Evolutionary conservation across 2,329 filamentous ascomycete genomes (phyloP).

Genomic region (Aspergillus brunneoviolaceus): DNA sequence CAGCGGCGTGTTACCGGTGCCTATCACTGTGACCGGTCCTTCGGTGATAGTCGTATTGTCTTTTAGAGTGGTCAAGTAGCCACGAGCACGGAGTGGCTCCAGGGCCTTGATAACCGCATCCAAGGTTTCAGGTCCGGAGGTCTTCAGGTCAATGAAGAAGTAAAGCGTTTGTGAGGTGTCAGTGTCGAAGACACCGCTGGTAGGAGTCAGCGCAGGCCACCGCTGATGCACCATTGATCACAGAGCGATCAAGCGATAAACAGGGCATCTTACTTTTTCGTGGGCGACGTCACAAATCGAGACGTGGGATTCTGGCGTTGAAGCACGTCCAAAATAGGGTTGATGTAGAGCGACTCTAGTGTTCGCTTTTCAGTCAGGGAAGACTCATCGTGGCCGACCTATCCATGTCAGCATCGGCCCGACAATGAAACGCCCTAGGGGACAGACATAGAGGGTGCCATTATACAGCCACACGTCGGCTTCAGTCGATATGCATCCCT

Average conservation of each 20-base stretch:
- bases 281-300: constrained; percentile 48
- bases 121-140: constrained; percentile 56
- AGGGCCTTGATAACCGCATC: constrained; percentile 57
- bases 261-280: constrained; percentile 46
- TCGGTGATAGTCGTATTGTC: constrained; percentile 45
- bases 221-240: not conserved
- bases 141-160: constrained; percentile 65
- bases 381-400: constrained; percentile 57
- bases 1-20: constrained; percentile 58
- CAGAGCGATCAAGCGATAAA: not conserved
- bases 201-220: not conserved
- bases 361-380: constrained; percentile 56
- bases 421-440: not conserved
- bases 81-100: constrained; percentile 54
- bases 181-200: constrained; percentile 60
- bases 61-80: constrained; percentile 56
- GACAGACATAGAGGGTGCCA: constrained; percentile 53
- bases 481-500: constrained; percentile 59
- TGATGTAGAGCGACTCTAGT: constrained; percentile 58
- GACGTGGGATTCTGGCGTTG: constrained; percentile 56
- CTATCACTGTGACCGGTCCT: constrained; percentile 60
- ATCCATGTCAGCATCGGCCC: not conserved
- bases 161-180: constrained; percentile 58
- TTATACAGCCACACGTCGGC: constrained; percentile 63
- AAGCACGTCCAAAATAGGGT: constrained; percentile 58